Percentiles rank a stretch among this genome's conserved stretches.
These are phyloP conservation scores for Hawksworthiomyces lignivorus DNA, from an alignment of 2,329 filamentous ascomycete genomes.

Conservation along the genomic window DNA sequence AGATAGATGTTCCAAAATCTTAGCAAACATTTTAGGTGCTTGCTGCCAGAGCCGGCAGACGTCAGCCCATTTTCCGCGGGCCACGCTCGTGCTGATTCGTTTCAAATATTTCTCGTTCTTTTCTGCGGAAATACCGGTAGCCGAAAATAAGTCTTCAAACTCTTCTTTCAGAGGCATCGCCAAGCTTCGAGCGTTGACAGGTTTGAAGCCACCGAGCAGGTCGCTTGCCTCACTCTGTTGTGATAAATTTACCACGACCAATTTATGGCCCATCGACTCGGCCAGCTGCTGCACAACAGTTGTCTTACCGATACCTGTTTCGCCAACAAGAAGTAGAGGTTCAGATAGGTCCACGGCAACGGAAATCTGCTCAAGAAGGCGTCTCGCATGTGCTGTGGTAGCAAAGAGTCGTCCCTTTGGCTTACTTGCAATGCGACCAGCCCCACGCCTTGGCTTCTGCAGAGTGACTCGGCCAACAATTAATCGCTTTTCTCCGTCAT, in stretches of 20 bases:
- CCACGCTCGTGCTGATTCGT: slow-evolving; percentile 69
- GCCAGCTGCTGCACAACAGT: slow-evolving; percentile 92
- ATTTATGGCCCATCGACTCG: slow-evolving; percentile 71
- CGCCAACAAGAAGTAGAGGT: slow-evolving; percentile 88
- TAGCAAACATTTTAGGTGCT: slow-evolving; percentile 78
- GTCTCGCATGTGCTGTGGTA: slow-evolving; percentile 75
- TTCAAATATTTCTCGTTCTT: slow-evolving; percentile 85
- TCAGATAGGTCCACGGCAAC: slow-evolving; percentile 78
- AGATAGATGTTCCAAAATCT: slow-evolving; percentile 52
- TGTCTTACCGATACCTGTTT: slow-evolving; percentile 97
- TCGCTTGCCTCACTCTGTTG: slow-evolving; percentile 98
- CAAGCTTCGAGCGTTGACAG: slow-evolving; percentile 80
- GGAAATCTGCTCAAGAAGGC: slow-evolving; percentile 80
- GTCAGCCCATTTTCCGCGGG: slow-evolving; percentile 79
- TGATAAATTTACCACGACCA: slow-evolving; percentile 90
- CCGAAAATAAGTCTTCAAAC: slow-evolving; percentile 81
- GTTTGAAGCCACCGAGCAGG: slow-evolving; percentile 91
- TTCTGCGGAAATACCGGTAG: slow-evolving; percentile 74
- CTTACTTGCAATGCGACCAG: slow-evolving; percentile 24
- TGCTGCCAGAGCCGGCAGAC: slow-evolving; percentile 82
- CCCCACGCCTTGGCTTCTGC: slow-evolving; percentile 43
- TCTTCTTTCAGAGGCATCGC: slow-evolving; percentile 87
- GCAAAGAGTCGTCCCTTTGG: slow-evolving; percentile 64
- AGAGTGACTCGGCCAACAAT: slow-evolving; percentile 60
- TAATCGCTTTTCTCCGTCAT: slow-evolving; percentile 51